Evolutionary conservation across 257 asterid species (phyloP).

Genomic region (Linaria vulgaris): DNA sequence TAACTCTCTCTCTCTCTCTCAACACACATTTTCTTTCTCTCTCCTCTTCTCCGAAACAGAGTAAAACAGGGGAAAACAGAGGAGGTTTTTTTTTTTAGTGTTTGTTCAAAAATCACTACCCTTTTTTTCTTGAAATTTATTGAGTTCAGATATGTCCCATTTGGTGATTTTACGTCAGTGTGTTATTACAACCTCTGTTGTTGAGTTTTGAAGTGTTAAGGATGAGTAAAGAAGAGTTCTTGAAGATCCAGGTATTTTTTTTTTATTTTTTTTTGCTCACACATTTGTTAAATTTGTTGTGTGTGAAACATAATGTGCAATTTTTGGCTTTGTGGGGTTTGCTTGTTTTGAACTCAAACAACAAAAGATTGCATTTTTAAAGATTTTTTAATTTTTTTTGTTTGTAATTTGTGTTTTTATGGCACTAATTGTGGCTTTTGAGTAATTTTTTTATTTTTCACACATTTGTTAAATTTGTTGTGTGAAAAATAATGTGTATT

Average conservation of each 20-base stretch:
- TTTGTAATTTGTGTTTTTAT: neutral
- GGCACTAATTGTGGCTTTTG: too few species aligned
- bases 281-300: neutral
- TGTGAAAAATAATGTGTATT: neutral
- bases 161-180: conserved; percentile 15
- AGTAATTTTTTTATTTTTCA: too few species aligned
- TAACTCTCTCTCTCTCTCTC: conserved; percentile 28
- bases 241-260: conserved; percentile 81
- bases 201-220: conserved; percentile 28
- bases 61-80: conserved; percentile 38
- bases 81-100: conserved; percentile 55
- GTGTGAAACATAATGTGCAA: neutral
- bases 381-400: neutral
- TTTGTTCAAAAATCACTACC: conserved; percentile 38
- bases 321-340: conserved; percentile 34
- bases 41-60: conserved; percentile 65
- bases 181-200: conserved; percentile 15
- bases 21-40: conserved; percentile 35
- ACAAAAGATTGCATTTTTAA: neutral
- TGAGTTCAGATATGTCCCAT: conserved; percentile 50
- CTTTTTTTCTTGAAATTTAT: conserved; percentile 15
- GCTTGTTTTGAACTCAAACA: conserved; percentile 27
- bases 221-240: conserved; percentile 93
- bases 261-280: conserved; percentile 14
- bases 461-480: too few species aligned